Percentiles rank a stretch among this genome's conserved stretches.
Conservation (phyloP, 495 filamentous ascomycete species). For the Staphylotrichum tortipilum region DNA sequence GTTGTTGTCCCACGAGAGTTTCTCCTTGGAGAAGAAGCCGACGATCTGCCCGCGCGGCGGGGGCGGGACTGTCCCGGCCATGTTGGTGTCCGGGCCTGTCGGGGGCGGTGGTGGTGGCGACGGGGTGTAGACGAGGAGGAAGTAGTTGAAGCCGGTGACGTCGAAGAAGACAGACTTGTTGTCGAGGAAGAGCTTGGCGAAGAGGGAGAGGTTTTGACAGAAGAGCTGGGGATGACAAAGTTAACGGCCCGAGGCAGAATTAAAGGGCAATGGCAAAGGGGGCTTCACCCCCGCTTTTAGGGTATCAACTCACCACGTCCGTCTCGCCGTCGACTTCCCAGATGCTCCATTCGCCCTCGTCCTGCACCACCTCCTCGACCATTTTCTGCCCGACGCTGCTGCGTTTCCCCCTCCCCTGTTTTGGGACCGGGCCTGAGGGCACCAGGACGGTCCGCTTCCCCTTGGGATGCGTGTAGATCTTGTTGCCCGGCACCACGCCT, state of each 20-base stretch:
- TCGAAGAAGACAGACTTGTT: constrained; percentile 99
- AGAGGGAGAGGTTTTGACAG: constrained; percentile 89
- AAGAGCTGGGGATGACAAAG: too few species aligned
- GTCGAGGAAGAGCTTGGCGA: constrained; percentile 96
- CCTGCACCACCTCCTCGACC: constrained; percentile 48
- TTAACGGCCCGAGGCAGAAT: too few species aligned
- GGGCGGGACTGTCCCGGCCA: constrained; percentile 13
- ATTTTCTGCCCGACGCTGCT: constrained; percentile 38
- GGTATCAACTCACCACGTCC: constrained; percentile 60
- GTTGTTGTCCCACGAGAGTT: constrained; percentile 97
- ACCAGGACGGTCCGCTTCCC: constrained; percentile 27
- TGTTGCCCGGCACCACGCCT: constrained; percentile 33
- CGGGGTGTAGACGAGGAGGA: constrained; percentile 65
- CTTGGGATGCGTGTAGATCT: constrained; percentile 43
- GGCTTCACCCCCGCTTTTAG: too few species aligned
- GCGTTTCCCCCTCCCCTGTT: constrained; percentile 35
- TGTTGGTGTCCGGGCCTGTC: constrained; percentile 9
- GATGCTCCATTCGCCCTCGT: constrained; percentile 52
- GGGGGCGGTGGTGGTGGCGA: constrained; percentile 17
- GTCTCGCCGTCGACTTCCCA: constrained; percentile 88
- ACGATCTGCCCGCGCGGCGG: constrained; percentile 50
- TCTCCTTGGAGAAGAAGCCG: constrained; percentile 98
- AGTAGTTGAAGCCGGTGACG: constrained; percentile 89
- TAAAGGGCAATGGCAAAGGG: too few species aligned
- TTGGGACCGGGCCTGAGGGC: constrained; percentile 24